Evolutionary conservation across 306 rosid genomes (phyloP).

Genomic region (Fagus sylvatica): DNA sequence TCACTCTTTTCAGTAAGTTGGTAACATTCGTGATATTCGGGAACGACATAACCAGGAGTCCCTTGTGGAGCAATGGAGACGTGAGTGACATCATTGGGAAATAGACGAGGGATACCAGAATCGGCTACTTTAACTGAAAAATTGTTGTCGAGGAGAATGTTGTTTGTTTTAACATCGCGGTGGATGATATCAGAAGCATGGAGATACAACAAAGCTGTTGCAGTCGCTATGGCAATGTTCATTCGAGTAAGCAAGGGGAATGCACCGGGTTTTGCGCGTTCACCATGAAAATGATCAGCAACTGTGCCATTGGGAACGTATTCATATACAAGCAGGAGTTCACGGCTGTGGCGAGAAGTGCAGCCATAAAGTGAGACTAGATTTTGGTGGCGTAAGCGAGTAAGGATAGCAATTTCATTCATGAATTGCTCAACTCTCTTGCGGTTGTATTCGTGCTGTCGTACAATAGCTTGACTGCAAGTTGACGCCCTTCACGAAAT

Average conservation of each 20-base stretch:
- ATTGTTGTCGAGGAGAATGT: constrained; percentile 69
- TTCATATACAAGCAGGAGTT: constrained; percentile 85
- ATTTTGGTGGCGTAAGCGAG: too few species aligned
- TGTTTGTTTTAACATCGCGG: constrained; percentile 79
- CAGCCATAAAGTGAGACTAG: too few species aligned
- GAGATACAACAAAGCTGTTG: constrained; percentile 72
- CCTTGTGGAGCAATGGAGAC: constrained; percentile 92
- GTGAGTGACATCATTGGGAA: constrained; percentile 66
- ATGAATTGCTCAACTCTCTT: too few species aligned
- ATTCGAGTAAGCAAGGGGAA: constrained; percentile 62
- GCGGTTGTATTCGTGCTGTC: too few species aligned
- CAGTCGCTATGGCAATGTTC: constrained; percentile 77
- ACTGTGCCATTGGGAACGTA: constrained; percentile 79
- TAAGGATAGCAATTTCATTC: too few species aligned
- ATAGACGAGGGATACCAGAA: constrained; percentile 84
- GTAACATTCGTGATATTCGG: constrained; percentile 75
- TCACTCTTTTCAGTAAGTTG: constrained; percentile 78
- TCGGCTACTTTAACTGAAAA: constrained; percentile 82
- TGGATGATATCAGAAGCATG: constrained; percentile 75
- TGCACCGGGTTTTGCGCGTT: constrained; percentile 41
- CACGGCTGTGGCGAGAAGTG: constrained; percentile 80
- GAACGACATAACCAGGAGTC: constrained; percentile 94
- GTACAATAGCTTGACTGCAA: too few species aligned
- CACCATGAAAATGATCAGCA: constrained; percentile 82
- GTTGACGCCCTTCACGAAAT: too few species aligned